Evolutionary conservation across 2,329 filamentous ascomycete species (phyloP).

Genomic region (Nigrospora sphaerica): DNA sequence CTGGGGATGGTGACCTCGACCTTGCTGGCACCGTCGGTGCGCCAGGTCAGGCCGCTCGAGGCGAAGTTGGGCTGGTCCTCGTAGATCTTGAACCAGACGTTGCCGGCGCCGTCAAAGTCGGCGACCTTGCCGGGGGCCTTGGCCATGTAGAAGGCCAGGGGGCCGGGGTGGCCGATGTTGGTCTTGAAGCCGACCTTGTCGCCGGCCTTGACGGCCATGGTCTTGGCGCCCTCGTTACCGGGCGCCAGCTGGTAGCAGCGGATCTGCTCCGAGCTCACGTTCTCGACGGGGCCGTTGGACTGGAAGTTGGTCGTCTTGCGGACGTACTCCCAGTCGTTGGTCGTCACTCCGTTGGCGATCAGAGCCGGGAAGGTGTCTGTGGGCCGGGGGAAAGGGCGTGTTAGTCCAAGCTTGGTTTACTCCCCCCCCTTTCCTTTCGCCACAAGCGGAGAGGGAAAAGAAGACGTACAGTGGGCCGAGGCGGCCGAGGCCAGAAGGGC

Average conservation of each 20-base stretch:
- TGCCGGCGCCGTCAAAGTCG: constrained; percentile 28
- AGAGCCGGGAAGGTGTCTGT: constrained; percentile 1
- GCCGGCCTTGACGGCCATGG: constrained; percentile 35
- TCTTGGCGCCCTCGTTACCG: constrained; percentile 26
- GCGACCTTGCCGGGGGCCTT: constrained; percentile 31
- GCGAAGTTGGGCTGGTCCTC: constrained; percentile 31
- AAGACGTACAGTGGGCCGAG: constrained; percentile 1
- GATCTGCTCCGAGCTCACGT: constrained; percentile 21
- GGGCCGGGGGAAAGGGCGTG: not conserved
- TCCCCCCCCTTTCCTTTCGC: no score
- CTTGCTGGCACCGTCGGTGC: constrained; percentile 27
- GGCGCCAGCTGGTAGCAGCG: constrained; percentile 22
- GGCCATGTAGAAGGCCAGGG: constrained; percentile 31
- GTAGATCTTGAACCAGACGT: constrained; percentile 37
- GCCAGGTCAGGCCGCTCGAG: constrained; percentile 29
- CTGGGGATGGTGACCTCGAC: constrained; percentile 33
- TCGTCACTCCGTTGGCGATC: not conserved
- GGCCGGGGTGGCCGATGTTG: constrained; percentile 33
- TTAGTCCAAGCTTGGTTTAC: no score
- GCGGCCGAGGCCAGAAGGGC: constrained; percentile 1
- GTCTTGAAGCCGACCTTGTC: constrained; percentile 29
- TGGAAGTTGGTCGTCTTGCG: constrained; percentile 27
- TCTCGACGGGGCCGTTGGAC: constrained; percentile 23
- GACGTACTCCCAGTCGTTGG: constrained; percentile 6
- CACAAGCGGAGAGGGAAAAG: not conserved